These are phyloP conservation scores for Ophiosphaerella korrae DNA, from an alignment of 2,329 filamentous ascomycete genomes.

Conservation along the genomic window DNA sequence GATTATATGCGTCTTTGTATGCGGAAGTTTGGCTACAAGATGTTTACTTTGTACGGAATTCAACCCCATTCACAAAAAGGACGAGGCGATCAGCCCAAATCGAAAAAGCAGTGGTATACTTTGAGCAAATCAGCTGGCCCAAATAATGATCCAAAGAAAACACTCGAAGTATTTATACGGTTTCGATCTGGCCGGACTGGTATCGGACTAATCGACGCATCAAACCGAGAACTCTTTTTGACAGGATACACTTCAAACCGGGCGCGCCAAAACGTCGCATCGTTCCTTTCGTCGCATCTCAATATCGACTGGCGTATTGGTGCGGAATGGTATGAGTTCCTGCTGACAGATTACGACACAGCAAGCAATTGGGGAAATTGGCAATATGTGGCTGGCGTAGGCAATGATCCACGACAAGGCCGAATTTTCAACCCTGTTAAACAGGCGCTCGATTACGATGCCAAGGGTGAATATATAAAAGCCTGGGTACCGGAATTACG, in stretches of 20 bases:
- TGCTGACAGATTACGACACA: slow-evolving; percentile 77
- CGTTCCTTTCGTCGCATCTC: slow-evolving; percentile 74
- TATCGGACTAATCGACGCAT: slow-evolving; percentile 77
- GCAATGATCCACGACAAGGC: slow-evolving; percentile 75
- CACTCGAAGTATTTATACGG: slow-evolving; percentile 57
- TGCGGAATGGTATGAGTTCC: slow-evolving; percentile 80
- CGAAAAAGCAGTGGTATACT: slow-evolving; percentile 39
- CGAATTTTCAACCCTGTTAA: slow-evolving; percentile 84
- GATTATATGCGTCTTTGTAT: slow-evolving; percentile 82
- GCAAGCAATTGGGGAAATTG: slow-evolving; percentile 81
- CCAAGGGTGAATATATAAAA: slow-evolving; percentile 70
- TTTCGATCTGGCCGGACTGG: slow-evolving; percentile 72
- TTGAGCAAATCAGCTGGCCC: slow-evolving; percentile 33
- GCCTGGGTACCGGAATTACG: slow-evolving; percentile 73
- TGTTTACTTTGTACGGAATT: slow-evolving; percentile 72
- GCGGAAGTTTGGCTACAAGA: slow-evolving; percentile 67
- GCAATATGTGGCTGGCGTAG: slow-evolving; percentile 81
- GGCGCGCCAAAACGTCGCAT: slow-evolving; percentile 76
- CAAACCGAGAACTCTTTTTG: slow-evolving; percentile 72
- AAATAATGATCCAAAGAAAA: slow-evolving; percentile 52
- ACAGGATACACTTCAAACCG: slow-evolving; percentile 82
- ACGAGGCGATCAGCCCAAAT: slow-evolving; percentile 45
- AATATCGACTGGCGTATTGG: slow-evolving; percentile 80
- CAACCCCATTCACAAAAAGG: slow-evolving; percentile 40
- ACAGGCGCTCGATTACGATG: slow-evolving; percentile 78